Evolutionary conservation across 2,329 filamentous ascomycete genomes (phyloP).

Genomic region (Aspergillus texensis): DNA sequence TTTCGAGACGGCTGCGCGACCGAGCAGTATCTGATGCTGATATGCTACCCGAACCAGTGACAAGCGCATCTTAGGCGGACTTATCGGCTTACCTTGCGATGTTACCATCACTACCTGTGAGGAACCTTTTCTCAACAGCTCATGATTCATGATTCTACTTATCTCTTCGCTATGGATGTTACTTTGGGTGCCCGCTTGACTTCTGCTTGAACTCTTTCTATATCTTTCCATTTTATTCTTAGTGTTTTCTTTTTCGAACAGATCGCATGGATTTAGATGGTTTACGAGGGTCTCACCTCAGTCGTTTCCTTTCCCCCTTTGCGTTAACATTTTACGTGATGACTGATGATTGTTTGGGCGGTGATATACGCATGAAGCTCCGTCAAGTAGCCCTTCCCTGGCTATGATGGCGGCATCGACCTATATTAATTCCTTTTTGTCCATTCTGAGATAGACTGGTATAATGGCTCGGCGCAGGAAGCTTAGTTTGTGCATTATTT

Average conservation of each 20-base stretch:
- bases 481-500: neutral
- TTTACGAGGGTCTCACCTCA: neutral
- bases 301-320: neutral
- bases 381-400: neutral
- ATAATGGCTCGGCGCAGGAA: constrained; percentile 10
- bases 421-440: neutral
- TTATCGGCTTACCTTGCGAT: neutral
- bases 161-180: neutral
- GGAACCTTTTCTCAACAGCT: neutral
- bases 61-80: neutral
- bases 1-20: constrained; percentile 38
- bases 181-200: neutral
- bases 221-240: constrained; percentile 3
- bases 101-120: neutral
- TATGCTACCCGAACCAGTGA: constrained; percentile 22
- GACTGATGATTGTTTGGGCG: constrained; percentile 14
- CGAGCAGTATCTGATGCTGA: constrained; percentile 31
- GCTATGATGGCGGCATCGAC: neutral
- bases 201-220: neutral
- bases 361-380: neutral
- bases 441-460: constrained; percentile 8
- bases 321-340: constrained; percentile 2
- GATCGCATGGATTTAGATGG: constrained; percentile 8
- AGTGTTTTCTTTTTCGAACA: constrained; percentile 7
- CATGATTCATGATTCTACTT: neutral